Percentiles rank a stretch among this genome's conserved stretches.
Evolutionary conservation across 768 basidiomycete genomes (phyloP).

Genomic region (Lactifluus pinguis): DNA sequence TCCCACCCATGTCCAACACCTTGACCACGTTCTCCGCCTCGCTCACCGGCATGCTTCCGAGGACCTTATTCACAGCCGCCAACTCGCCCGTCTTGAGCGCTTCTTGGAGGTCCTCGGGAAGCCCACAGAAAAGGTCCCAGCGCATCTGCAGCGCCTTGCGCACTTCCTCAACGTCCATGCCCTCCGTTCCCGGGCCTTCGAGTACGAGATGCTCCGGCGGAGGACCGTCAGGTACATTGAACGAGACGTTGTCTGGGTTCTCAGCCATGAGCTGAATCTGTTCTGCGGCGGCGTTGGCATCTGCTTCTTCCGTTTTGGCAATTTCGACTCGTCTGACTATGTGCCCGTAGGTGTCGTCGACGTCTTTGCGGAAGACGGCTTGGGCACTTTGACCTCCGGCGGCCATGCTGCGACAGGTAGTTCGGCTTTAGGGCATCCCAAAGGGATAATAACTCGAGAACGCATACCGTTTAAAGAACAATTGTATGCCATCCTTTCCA

Average conservation of each 20-base stretch:
- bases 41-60: constrained; percentile 72
- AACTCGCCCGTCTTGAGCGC: constrained; percentile 71
- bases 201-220: constrained; percentile 79
- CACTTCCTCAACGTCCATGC: constrained; percentile 76
- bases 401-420: constrained; percentile 61
- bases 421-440: background rate
- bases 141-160: constrained; percentile 76
- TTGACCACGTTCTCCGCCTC: constrained; percentile 80
- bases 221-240: constrained; percentile 94
- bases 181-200: constrained; percentile 84
- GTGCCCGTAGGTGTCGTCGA: constrained; percentile 79
- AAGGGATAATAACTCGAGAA: background rate
- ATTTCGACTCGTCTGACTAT: constrained; percentile 66
- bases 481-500: constrained; percentile 77
- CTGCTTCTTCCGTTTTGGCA: constrained; percentile 48
- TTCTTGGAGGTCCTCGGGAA: constrained; percentile 57
- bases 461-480: constrained; percentile 90
- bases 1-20: constrained; percentile 78
- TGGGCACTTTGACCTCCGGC: constrained; percentile 65
- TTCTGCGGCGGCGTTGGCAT: constrained; percentile 46
- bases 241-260: constrained; percentile 59
- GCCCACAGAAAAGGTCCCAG: constrained; percentile 83
- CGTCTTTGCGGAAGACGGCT: constrained; percentile 79
- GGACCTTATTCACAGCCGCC: constrained; percentile 80
- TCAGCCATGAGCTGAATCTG: constrained; percentile 95